Base-by-base conservation (phyloP, 2,329 filamentous ascomycete species). In the Neobulgaria alba region DNA sequence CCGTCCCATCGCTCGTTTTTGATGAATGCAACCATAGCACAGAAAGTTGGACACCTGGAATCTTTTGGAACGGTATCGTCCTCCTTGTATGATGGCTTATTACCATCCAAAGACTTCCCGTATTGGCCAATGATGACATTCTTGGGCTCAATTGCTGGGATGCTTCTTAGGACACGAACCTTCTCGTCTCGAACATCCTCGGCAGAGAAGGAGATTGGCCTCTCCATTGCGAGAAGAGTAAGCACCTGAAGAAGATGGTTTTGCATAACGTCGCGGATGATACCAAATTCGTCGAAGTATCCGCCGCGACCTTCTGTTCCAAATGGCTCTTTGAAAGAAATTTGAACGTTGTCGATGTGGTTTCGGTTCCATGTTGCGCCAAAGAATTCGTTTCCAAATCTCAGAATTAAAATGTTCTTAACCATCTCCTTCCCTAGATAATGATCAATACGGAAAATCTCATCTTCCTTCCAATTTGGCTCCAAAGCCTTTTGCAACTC, bases 341-440 rank as follows among this genome's bases (percentile, higher is more conserved):
- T 96, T 71, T 96, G 92, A 36, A 98, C 84, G 58, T 95, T 98
- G 70, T 96, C 92, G 69, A 98, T 98, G 73, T 96, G 90, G 66
- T 95, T 89, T 55, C 92, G 80, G 73, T 96, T 98, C 92, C 92
- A 98, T 45, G 90, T 98, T 32, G 92, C 90, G 52, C 89, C 89
- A 57, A 98, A 85, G 75, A 98, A 98, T 54, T 94, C 89, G 72
- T 98, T 98, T 57, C 92, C 93, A 62, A 98, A 98, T 62, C 93
- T 79, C 53, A 98, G 77, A 56, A 98, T 95, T 53, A 98, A 75
- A 55, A 98, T 93, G 69, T 98, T 98, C 80, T 98, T 98, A 59
- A 98, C 92, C 92, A 98, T 98, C 69, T 98, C 92, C 75, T 98
- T 98, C 58, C 93, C 93, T 35, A 98, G 79, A 67, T 98, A 98